Evolutionary conservation across 163 green algal genomes (phyloP).

Genomic region (Picocystis sp.): DNA sequence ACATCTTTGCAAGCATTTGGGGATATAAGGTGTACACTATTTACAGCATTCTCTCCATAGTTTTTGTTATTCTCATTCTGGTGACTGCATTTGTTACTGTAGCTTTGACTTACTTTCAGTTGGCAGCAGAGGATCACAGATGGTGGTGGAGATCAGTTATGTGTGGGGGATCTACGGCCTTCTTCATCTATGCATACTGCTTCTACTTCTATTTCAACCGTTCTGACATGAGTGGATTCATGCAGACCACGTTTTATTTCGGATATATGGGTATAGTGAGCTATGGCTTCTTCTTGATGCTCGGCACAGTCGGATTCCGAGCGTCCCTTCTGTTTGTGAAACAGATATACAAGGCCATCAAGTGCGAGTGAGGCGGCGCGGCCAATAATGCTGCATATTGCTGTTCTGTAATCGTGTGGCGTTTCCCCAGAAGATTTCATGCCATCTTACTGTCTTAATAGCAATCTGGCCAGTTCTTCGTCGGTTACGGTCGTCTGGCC

Average conservation of each 20-base stretch:
- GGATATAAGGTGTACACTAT: conserved; percentile 97
- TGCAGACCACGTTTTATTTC: conserved; percentile 95
- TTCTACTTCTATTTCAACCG: conserved; percentile 89
- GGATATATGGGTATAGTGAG: conserved; percentile 85
- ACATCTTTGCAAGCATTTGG: conserved; percentile 97
- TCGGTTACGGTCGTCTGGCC: conserved; percentile 21
- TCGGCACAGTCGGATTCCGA: conserved; percentile 76
- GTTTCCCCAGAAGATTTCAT: no score
- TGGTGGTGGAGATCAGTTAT: conserved; percentile 88
- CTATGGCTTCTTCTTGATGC: conserved; percentile 91
- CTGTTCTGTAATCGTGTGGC: no score
- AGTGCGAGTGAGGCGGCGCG: conserved; percentile 26
- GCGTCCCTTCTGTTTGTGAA: conserved; percentile 72
- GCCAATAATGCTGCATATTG: no score
- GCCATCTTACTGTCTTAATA: conserved; percentile 11
- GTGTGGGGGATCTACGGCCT: conserved; percentile 79
- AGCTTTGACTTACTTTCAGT: conserved; percentile 95
- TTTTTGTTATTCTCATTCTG: conserved; percentile 84
- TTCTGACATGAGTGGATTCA: conserved; percentile 87
- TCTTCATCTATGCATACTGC: conserved; percentile 91
- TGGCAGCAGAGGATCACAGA: conserved; percentile 87
- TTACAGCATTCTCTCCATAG: conserved; percentile 84
- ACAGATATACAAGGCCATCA: conserved; percentile 68
- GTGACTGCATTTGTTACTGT: conserved; percentile 98
- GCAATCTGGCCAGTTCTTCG: conserved; percentile 26